Evolutionary conservation across 2,329 filamentous ascomycete species (phyloP).

Genomic region (Epichloe festucae): DNA sequence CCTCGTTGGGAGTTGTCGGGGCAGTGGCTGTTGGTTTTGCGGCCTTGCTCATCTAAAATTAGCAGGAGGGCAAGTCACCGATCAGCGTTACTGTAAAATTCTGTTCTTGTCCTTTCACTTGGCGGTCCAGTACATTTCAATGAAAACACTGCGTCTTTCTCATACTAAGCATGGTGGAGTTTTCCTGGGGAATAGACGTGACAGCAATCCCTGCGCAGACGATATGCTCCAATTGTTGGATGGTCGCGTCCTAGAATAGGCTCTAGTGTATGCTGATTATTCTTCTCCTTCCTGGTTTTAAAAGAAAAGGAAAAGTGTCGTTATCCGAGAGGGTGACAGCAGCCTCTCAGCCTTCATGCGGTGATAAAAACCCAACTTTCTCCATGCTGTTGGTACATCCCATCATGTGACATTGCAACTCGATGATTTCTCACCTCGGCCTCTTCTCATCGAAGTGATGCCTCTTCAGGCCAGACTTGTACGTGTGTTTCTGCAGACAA

Average conservation of each 20-base stretch:
- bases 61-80: background rate
- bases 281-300: no score
- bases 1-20: background rate
- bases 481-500: background rate
- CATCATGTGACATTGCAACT: no score
- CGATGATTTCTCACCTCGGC: no score
- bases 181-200: no score
- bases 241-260: no score
- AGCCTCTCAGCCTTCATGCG: no score
- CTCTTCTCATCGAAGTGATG: no score
- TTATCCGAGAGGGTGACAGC: no score
- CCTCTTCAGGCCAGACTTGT: no score
- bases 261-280: no score
- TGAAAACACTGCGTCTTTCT: background rate
- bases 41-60: slow-evolving; percentile 1
- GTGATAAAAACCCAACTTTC: background rate
- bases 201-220: no score
- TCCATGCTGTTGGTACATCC: background rate
- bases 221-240: no score
- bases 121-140: background rate
- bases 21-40: slow-evolving; percentile 2
- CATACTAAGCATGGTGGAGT: background rate
- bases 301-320: background rate
- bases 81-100: background rate
- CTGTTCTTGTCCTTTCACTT: background rate